Evolutionary conservation across 2,329 filamentous ascomycete genomes (phyloP).

Genomic region (Trichoderma hamatum): DNA sequence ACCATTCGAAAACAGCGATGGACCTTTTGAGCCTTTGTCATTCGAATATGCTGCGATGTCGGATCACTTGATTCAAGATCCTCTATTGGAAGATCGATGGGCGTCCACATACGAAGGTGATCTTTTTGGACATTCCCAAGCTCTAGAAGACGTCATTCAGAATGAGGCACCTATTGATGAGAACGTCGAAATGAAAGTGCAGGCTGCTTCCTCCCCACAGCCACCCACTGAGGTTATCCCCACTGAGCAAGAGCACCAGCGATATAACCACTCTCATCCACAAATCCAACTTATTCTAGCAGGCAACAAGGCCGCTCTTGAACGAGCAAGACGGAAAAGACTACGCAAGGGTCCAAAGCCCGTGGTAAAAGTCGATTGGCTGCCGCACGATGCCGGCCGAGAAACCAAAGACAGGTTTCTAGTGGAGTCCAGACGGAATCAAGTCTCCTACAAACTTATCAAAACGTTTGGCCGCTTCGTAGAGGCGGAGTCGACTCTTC

Average conservation of each 20-base stretch:
- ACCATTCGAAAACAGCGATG: not conserved
- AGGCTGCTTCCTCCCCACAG: not conserved
- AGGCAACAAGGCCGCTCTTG: not conserved
- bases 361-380: not conserved
- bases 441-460: conserved; percentile 69
- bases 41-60: not conserved
- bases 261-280: not conserved
- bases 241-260: not conserved
- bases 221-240: too few relatives aligned
- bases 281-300: not conserved
- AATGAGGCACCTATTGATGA: not conserved
- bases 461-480: conserved; percentile 55
- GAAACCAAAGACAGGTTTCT: conserved; percentile 50
- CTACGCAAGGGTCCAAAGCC: not conserved
- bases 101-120: not conserved
- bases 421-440: conserved; percentile 55
- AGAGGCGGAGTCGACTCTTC: conserved; percentile 72
- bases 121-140: not conserved
- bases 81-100: not conserved
- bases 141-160: not conserved
- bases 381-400: not conserved
- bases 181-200: not conserved
- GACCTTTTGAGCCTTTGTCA: not conserved
- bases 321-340: not conserved
- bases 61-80: not conserved